Base-by-base conservation (phyloP, 768 basidiomycete species). In the Phlegmacium glaucopus region DNA sequence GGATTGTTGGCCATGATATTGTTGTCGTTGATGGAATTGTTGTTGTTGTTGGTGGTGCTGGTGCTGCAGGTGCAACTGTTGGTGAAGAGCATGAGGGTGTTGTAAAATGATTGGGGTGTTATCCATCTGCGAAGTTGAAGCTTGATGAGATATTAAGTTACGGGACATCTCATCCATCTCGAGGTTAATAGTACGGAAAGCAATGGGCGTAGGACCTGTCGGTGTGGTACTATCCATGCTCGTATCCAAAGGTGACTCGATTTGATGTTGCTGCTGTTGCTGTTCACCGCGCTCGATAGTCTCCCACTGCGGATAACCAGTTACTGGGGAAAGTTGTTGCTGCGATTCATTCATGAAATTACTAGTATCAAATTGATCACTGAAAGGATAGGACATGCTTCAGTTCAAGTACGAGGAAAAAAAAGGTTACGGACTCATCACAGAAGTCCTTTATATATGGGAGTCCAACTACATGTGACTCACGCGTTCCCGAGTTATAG, bases 241-340 rank as follows among this genome's bases (percentile, higher is more conserved):
- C 22, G 22, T 22, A 5, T 57, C 47, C 16, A 51, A 51, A n/a
- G 57, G 52, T 51, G 58, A 42, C 22, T 56, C 45, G 16, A 42
- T 38, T 9, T 60, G 57, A 44, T 63, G 69, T 28, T 70, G 68
- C 49, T 66, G 65, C n/a, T 66, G 65, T 40, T 64, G 66, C 48
- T 68, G 66, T 46, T 72, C 67, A 42, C 61, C 55, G 43, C 69
- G 69, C 44, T 77, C 66, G 52, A 69, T 64, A 25, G 69, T 68
- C 58, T 69, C 65, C 71, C 72, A 70, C 50, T 70, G 60, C 47
- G 70, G 70, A 63, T 60, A 57, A 51, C 39, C 47, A 52, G 37
- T 51, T 17, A 16, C n/a, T 37, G 43, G 39, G 44, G 44, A 26
- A 27, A 66, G 39, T 5, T 22, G 13, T 26, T 29, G 17, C 25